Base-by-base conservation (phyloP, 305 asterid species). In the Withania somnifera region DNA sequence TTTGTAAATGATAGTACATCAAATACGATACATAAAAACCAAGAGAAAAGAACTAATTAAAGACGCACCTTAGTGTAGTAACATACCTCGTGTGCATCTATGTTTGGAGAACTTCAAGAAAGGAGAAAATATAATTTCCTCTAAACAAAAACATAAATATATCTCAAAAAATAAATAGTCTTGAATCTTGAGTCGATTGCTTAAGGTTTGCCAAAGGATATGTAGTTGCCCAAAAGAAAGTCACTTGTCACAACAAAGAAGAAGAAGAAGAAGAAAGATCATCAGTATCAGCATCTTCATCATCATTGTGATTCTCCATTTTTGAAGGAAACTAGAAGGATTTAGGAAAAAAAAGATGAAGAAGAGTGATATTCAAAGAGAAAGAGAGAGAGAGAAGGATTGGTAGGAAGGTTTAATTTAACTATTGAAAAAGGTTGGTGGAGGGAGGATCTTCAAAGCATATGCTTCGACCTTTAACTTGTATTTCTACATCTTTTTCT, bases 401-500 rank as follows among this genome's bases (percentile, higher is more conserved):
- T 42, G 58, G 24, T 14, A 45, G 57, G 1, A 11, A 0, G 58
- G 40, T 24, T 10, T 45, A 45, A 13, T 45, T 81, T 52, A 81
- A 67, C 19, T 14, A 52, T 51, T 14, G 15, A 67, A 68, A 68
- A 67, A 19, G 38, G 79, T 67, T 67, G 57, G 69, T 81, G 69
- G 47, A 52, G 19, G 36, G 80, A 68, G 84, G 54, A 67, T 68
- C 84, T 81, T 81, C 84, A 67, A 67, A 81, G 84, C 68, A 81
- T 81, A 81, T 81, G 80, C 80, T 51, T 81, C 68, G 9, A 68
- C 80, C 84, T 52, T 52, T 81, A 81, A 61, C 83, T 34, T 81
- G 20, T 11, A 54, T 66, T 79, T 61, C 64, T 53, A 47, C 20
- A 69, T 64, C 11, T 28, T 28, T 66, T 66, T 30, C 45, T 45